Evolutionary conservation across 1,139 yeast genomes (phyloP).

Genomic region (Diutina rugosa): DNA sequence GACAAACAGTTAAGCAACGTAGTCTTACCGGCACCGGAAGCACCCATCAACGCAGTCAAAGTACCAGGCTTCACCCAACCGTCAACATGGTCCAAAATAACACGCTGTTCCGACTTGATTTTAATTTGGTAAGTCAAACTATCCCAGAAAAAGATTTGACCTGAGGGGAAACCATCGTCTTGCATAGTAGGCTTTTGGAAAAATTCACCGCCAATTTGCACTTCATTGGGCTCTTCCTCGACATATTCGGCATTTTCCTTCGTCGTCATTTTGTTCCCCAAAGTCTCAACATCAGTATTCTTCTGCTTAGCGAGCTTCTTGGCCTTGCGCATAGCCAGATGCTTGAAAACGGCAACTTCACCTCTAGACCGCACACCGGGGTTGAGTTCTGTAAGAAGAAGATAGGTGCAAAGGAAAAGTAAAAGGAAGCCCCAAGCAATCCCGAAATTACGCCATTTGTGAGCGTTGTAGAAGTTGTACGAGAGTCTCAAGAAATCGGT

Average conservation of each 20-base stretch:
- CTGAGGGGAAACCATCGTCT: slow-evolving; percentile 3
- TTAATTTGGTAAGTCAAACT: slow-evolving; percentile 50
- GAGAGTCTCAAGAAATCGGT: slow-evolving; percentile 24
- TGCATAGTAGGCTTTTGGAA: background rate
- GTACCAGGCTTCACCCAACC: slow-evolving; percentile 71
- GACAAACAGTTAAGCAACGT: slow-evolving; percentile 63
- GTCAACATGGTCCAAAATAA: slow-evolving; percentile 55
- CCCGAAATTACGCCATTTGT: slow-evolving; percentile 9
- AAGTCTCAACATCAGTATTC: background rate
- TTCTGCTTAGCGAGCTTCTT: background rate
- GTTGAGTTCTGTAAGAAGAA: slow-evolving; percentile 23
- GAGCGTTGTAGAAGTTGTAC: slow-evolving; percentile 22
- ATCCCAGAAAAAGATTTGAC: slow-evolving; percentile 65
- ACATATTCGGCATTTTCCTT: background rate
- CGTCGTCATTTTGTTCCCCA: background rate
- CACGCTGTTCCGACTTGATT: slow-evolving; percentile 48
- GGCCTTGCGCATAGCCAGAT: background rate
- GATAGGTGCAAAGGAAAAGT: slow-evolving; percentile 13
- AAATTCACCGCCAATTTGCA: background rate
- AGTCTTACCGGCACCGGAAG: slow-evolving; percentile 84
- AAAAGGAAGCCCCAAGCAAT: background rate
- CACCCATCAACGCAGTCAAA: slow-evolving; percentile 53
- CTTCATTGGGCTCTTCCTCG: background rate
- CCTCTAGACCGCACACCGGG: slow-evolving; percentile 26
- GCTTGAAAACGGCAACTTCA: slow-evolving; percentile 13